Conservation (phyloP, 306 rosid species). For the Elaeagnus macrophylla region DNA sequence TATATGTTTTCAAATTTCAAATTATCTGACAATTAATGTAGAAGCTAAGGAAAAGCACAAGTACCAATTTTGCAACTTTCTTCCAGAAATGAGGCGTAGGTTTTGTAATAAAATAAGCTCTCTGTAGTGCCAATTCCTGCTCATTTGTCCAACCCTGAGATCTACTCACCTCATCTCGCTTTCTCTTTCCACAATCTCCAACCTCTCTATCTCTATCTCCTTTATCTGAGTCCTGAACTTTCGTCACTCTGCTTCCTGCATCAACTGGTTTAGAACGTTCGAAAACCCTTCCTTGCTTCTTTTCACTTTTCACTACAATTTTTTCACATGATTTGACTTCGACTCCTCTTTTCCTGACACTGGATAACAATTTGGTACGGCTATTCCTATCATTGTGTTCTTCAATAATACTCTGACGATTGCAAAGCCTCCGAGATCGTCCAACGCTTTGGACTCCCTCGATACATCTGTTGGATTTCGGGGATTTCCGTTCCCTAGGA, state of each 20-base stretch:
- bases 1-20: neutral
- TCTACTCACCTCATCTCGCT: slow-evolving; percentile 27
- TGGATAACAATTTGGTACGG: neutral
- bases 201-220: neutral
- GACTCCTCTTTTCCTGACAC: slow-evolving; percentile 6
- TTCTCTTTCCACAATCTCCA: slow-evolving; percentile 33
- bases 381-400: neutral
- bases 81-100: slow-evolving; percentile 93
- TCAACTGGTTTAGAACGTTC: neutral
- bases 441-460: slow-evolving; percentile 16
- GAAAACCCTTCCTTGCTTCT: neutral
- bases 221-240: slow-evolving; percentile 4
- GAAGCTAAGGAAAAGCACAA: neutral
- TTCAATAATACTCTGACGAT: slow-evolving; percentile 1
- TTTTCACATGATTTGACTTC: slow-evolving; percentile 3
- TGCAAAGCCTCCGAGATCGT: slow-evolving; percentile 20
- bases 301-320: slow-evolving; percentile 5
- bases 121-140: slow-evolving; percentile 58
- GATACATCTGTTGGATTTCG: slow-evolving; percentile 4
- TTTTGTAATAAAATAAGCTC: slow-evolving; percentile 51
- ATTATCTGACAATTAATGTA: neutral
- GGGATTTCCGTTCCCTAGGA: neutral
- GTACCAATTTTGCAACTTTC: slow-evolving; percentile 73
- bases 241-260: slow-evolving; percentile 15
- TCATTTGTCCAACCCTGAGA: slow-evolving; percentile 62